phyloP scores from a whole-genome alignment of 345 rosid genomes.

The Citrus trifoliata region DNA sequence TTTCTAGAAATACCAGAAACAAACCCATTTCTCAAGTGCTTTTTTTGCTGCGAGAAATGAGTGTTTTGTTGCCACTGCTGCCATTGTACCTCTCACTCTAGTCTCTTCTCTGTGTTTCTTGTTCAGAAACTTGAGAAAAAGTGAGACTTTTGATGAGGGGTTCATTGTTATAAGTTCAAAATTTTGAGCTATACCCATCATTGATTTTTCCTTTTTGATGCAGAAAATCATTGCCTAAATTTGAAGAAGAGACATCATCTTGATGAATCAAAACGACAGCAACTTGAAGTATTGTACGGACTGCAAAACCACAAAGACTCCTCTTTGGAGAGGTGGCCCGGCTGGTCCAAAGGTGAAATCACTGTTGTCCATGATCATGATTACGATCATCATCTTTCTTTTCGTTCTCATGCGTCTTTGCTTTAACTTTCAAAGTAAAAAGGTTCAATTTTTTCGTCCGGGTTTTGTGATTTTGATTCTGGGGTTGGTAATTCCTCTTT shows the following conservation, averaged over 20 bases:
- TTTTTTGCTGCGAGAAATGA: not conserved
- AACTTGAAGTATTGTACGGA: conserved; percentile 47
- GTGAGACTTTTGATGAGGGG: not conserved
- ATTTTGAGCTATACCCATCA: not conserved
- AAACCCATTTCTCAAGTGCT: not conserved
- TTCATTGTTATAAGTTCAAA: not conserved
- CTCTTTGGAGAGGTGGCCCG: conserved; percentile 93
- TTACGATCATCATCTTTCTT: not conserved
- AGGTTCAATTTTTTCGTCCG: not conserved
- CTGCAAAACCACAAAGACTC: conserved; percentile 79
- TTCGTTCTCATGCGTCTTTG: not conserved
- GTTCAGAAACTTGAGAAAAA: not conserved
- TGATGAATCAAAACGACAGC: conserved; percentile 15
- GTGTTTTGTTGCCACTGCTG: not conserved
- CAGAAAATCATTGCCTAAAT: not conserved
- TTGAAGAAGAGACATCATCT: conserved; percentile 6
- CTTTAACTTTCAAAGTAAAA: not conserved
- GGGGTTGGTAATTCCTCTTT: not conserved
- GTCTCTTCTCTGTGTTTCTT: not conserved
- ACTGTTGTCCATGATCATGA: not conserved
- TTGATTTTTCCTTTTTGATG: not conserved
- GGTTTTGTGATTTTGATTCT: not conserved
- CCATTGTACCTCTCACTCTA: not conserved
- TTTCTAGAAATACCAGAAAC: not conserved
- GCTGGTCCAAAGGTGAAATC: conserved; percentile 73